A percentile compares a stretch with the other conserved stretches of the same genome.
phyloP scores from a whole-genome alignment of 2,329 filamentous ascomycete species.

The Epichloe baconii region DNA sequence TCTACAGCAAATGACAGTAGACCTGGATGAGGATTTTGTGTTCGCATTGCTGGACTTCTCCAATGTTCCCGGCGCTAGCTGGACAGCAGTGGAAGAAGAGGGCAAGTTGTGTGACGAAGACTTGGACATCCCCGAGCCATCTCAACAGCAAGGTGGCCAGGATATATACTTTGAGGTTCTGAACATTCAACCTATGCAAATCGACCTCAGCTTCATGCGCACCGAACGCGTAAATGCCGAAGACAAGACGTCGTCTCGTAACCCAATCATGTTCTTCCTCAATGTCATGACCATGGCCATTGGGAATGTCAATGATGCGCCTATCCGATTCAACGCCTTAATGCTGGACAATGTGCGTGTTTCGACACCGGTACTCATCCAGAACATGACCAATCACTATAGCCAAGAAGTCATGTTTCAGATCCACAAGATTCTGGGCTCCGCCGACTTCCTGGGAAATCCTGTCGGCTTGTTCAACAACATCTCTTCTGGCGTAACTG shows the following conservation, averaged over 20 bases:
- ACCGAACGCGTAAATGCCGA: slow-evolving; percentile 95
- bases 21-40: slow-evolving; percentile 96
- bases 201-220: slow-evolving; percentile 92
- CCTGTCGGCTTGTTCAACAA: slow-evolving; percentile 97
- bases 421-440: slow-evolving; percentile 93
- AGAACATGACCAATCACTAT: slow-evolving; percentile 87
- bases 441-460: slow-evolving; percentile 93
- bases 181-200: slow-evolving; percentile 95
- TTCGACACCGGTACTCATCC: slow-evolving; percentile 68
- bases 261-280: slow-evolving; percentile 96
- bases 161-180: slow-evolving; percentile 97
- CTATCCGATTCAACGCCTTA: slow-evolving; percentile 81
- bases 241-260: slow-evolving; percentile 79
- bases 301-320: slow-evolving; percentile 96
- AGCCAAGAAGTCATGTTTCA: slow-evolving; percentile 93
- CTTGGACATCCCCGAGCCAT: slow-evolving; percentile 85
- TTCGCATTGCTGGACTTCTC: slow-evolving; percentile 91
- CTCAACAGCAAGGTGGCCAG: slow-evolving; percentile 68
- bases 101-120: slow-evolving; percentile 81
- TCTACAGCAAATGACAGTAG: slow-evolving; percentile 94
- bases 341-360: slow-evolving; percentile 93
- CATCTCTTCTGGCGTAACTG: slow-evolving; percentile 89
- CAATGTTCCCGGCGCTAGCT: slow-evolving; percentile 81
- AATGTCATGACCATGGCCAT: slow-evolving; percentile 99
- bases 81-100: slow-evolving; percentile 54